Conservation (phyloP, 1,284 basidiomycete genomes). For the Nidula niveotomentosa region DNA sequence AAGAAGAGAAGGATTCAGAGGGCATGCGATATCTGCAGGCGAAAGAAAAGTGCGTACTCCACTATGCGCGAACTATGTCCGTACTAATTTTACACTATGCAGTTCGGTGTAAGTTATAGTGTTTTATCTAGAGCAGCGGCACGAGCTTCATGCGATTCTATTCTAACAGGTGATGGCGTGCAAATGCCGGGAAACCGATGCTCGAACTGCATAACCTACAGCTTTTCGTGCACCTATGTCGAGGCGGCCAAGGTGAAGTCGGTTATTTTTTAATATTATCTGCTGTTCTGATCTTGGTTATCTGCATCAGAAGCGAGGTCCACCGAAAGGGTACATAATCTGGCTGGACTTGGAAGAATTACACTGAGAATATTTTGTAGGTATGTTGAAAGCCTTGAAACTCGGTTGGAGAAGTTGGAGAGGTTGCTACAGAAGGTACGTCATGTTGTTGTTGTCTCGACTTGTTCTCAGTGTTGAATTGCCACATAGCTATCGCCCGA, state of each 20-base stretch:
- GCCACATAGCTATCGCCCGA: conserved; percentile 35
- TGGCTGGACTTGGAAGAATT: not conserved
- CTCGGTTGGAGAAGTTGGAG: conserved; percentile 71
- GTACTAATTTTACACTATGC: conserved; percentile 6
- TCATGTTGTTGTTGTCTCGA: too few species aligned
- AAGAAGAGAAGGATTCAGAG: conserved; percentile 75
- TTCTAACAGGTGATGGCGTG: conserved; percentile 52
- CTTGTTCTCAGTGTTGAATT: not conserved
- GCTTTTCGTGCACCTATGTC: conserved; percentile 76
- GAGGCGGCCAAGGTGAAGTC: conserved; percentile 66
- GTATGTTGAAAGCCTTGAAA: conserved; percentile 75
- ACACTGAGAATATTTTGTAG: conserved; percentile 26
- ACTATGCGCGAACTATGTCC: conserved; percentile 5
- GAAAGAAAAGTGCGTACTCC: conserved; percentile 65
- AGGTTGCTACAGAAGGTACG: conserved; percentile 57
- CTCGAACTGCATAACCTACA: conserved; percentile 77
- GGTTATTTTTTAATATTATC: not conserved
- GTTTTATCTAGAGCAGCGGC: not conserved
- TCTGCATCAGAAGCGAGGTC: conserved; percentile 67
- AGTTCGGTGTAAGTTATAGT: conserved; percentile 52
- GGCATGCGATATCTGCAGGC: conserved; percentile 74
- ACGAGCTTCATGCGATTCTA: not conserved
- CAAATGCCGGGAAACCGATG: conserved; percentile 70
- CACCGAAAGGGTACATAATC: conserved; percentile 72
- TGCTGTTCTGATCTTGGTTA: not conserved